Evolutionary conservation across 2,329 filamentous ascomycete genomes (phyloP), one percentile per base, ranked within the genome.

Genomic region (Neocatenulostroma microsporum): DNA sequence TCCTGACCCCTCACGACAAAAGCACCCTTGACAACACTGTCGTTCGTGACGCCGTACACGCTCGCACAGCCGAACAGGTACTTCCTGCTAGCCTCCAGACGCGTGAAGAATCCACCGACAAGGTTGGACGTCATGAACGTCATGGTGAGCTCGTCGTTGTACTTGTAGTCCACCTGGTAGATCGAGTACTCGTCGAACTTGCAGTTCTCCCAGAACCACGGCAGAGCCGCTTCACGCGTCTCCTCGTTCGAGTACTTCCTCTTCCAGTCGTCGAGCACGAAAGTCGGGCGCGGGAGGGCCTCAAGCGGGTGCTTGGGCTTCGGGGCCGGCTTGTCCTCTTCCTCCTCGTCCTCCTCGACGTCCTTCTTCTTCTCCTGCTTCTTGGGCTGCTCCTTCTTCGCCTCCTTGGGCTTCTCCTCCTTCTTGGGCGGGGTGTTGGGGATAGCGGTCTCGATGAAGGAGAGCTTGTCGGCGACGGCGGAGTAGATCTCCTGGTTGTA

Each of bases 91-190:
- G 64, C 91, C 77, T 98, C 91, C 44, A 98, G 85, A 75, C 91
- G 91, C 66, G 79, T 77, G 73, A 95, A 94, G 79, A 98, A 94
- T 65, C 91, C 91, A 69, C 76, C 88, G 63, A 98, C 89, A 67
- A 96, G 73, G 79, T 98, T 98, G 76, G 83, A 85, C 55, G 86
- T 89, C 91, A 98, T 98, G 84, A 98, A 98, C 61, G 83, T 84
- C 68, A 91, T 73, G 61, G 86, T 95, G 53, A 98, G 78, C 80
- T 98, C 91, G 45, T 94, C 80, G 69, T 95, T 94, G 78, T 98
- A 98, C 81, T 94, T 95, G 81, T 94, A 98, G 69, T 88, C 82
- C 55, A 88, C 72, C 65, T 78, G 80, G 86, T 87, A 98, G 66
- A 98, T 70, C 39, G 87, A 94, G 78, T 91, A 98, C 70, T 98